These are phyloP conservation scores for Suillus subaureus DNA, from an alignment of 768 basidiomycete species.

Conservation along the genomic window DNA sequence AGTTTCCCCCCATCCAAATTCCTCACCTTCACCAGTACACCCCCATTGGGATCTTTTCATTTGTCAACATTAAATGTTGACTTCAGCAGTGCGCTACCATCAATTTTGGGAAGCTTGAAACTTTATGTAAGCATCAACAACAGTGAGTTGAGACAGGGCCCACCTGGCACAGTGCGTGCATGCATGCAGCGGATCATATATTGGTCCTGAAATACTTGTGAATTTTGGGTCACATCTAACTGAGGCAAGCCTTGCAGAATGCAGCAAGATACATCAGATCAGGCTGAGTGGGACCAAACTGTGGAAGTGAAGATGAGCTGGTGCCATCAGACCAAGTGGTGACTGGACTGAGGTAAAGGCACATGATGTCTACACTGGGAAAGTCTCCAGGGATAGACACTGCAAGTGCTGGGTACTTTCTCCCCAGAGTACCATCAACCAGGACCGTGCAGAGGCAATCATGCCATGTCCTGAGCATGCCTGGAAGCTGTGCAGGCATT, in stretches of 20 bases:
- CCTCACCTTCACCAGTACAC: background rate
- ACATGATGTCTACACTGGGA: background rate
- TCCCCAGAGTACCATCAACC: background rate
- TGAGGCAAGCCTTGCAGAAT: background rate
- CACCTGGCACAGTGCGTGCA: conserved; percentile 2
- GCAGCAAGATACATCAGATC: background rate
- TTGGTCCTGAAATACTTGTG: background rate
- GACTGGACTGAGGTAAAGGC: background rate
- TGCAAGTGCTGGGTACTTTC: background rate
- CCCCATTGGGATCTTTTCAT: background rate
- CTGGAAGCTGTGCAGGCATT: background rate
- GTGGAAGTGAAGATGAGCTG: background rate
- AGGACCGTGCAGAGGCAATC: background rate
- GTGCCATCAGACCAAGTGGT: background rate
- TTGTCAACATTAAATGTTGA: background rate
- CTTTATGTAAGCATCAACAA: background rate
- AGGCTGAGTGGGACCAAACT: background rate
- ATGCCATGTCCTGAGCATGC: background rate
- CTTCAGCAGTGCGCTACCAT: background rate
- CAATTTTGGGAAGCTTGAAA: background rate
- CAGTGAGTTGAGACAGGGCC: background rate
- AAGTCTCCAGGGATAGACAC: background rate
- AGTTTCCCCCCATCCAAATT: no score
- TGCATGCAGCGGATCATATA: background rate
- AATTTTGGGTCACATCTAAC: background rate